These are phyloP conservation scores for Oropetium thomaeum DNA, from an alignment of 176 grass and related monocot species.

Conservation along the genomic window DNA sequence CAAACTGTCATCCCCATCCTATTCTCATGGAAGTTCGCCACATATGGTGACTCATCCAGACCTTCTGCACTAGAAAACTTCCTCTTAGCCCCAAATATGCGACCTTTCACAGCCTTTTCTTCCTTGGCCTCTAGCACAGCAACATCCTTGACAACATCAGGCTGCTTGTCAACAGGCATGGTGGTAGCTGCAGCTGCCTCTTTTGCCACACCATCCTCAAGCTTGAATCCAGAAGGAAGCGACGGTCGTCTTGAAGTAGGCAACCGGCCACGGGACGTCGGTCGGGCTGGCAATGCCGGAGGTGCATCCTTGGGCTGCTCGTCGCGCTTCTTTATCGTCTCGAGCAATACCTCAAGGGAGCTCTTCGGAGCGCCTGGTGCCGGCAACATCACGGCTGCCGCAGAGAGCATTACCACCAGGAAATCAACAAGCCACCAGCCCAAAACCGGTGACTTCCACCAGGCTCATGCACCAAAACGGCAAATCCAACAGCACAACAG, in stretches of 20 bases:
- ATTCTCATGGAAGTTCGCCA: slow-evolving; percentile 25
- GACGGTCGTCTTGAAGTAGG: slow-evolving; percentile 58
- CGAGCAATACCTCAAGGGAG: slow-evolving; percentile 95
- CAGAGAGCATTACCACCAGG: slow-evolving; percentile 39
- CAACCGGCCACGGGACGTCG: slow-evolving; percentile 66
- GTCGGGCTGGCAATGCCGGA: slow-evolving; percentile 81
- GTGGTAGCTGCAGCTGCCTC: background rate
- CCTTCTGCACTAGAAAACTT: slow-evolving; percentile 36
- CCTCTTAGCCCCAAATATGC: slow-evolving; percentile 61
- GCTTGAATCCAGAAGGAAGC: slow-evolving; percentile 45
- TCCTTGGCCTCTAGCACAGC: slow-evolving; percentile 40
- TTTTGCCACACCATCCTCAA: slow-evolving; percentile 43
- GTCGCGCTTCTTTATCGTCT: slow-evolving; percentile 66
- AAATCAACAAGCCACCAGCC: slow-evolving; percentile 37
- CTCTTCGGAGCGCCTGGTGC: slow-evolving; percentile 43
- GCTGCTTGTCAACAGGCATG: slow-evolving; percentile 22
- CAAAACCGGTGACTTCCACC: slow-evolving; percentile 25
- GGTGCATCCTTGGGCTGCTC: slow-evolving; percentile 72
- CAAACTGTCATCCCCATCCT: slow-evolving; percentile 26
- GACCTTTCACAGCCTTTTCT: slow-evolving; percentile 41
- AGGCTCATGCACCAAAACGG: slow-evolving; percentile 35
- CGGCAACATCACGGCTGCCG: slow-evolving; percentile 44
- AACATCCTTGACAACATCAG: slow-evolving; percentile 23
- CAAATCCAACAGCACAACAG: slow-evolving; percentile 32
- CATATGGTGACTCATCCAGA: slow-evolving; percentile 57